Conservation (phyloP, 2,329 filamentous ascomycete species). For the Exophiala calicioides region DNA sequence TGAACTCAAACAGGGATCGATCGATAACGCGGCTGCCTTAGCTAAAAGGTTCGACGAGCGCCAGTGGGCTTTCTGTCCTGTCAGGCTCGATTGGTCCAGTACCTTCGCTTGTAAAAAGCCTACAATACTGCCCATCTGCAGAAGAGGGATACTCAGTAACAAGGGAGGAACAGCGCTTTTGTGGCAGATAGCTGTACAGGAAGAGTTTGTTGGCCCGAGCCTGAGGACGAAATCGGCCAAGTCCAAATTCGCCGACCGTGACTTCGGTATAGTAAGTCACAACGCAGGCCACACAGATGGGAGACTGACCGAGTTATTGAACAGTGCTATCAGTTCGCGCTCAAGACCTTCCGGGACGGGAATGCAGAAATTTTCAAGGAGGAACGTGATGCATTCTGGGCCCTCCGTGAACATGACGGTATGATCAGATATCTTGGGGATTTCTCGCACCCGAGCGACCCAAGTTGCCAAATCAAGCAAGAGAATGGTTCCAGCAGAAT, state of each 20-base stretch:
- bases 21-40: neutral
- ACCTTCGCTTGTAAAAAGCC: too few relatives aligned
- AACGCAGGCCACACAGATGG: neutral
- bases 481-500: too few relatives aligned
- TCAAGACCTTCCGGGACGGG: conserved; percentile 34
- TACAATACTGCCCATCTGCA: too few relatives aligned
- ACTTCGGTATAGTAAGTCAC: conserved; percentile 1
- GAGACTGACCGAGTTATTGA: neutral
- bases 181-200: too few relatives aligned
- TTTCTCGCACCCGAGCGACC: too few relatives aligned
- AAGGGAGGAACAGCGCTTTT: too few relatives aligned
- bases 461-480: too few relatives aligned
- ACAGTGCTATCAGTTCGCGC: conserved; percentile 33
- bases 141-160: too few relatives aligned
- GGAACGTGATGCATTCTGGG: conserved; percentile 37
- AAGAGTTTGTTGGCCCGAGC: too few relatives aligned
- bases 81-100: neutral
- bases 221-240: too few relatives aligned
- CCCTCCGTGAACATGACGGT: conserved; percentile 26
- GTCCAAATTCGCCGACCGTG: neutral
- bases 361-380: conserved; percentile 30
- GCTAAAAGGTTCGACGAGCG: neutral
- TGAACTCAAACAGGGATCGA: neutral
- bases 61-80: conserved; percentile 6
- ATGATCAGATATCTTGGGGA: conserved; percentile 37